phyloP scores from a whole-genome alignment of 495 filamentous ascomycete genomes.

The Penicillium atrosanguineum region DNA sequence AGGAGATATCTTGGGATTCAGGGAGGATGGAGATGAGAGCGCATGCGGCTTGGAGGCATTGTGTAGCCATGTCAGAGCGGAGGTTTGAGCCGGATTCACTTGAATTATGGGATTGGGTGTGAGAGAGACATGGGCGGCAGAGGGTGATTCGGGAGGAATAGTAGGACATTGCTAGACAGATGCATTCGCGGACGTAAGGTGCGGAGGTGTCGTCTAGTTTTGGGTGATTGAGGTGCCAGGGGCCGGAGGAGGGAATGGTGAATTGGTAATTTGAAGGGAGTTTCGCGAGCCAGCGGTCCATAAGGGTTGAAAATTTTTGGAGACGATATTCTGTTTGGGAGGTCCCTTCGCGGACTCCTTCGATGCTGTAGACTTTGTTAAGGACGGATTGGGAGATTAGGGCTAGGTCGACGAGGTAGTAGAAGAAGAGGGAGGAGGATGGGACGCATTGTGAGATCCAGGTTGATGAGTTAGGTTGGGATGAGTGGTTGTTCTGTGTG shows the following conservation, averaged over 20 bases:
- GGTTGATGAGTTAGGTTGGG: not conserved
- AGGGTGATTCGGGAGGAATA: slow-evolving; percentile 55
- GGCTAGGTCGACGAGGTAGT: slow-evolving; percentile 41
- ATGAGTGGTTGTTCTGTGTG: not conserved
- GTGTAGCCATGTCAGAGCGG: slow-evolving; percentile 47
- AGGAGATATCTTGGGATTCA: slow-evolving; percentile 29
- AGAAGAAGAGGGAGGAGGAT: slow-evolving; percentile 46
- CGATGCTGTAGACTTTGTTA: slow-evolving; percentile 55
- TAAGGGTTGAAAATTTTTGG: slow-evolving; percentile 33
- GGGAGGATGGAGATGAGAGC: slow-evolving; percentile 52
- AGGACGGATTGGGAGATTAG: slow-evolving; percentile 53
- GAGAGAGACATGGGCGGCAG: slow-evolving; percentile 56
- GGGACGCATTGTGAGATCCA: slow-evolving; percentile 30
- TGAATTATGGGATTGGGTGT: slow-evolving; percentile 4
- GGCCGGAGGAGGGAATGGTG: slow-evolving; percentile 18
- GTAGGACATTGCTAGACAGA: slow-evolving; percentile 51
- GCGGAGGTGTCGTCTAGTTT: slow-evolving; percentile 15
- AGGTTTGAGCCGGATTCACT: slow-evolving; percentile 34
- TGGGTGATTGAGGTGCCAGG: slow-evolving; percentile 18
- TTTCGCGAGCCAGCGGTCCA: slow-evolving; percentile 52
- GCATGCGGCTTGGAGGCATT: slow-evolving; percentile 56
- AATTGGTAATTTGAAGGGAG: slow-evolving; percentile 49
- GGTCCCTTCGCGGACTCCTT: slow-evolving; percentile 46
- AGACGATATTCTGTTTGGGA: slow-evolving; percentile 53
- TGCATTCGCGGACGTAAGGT: slow-evolving; percentile 24